Conservation (phyloP, 2,329 filamentous ascomycete genomes). For the Pseudogymnoascus sp. region DNA sequence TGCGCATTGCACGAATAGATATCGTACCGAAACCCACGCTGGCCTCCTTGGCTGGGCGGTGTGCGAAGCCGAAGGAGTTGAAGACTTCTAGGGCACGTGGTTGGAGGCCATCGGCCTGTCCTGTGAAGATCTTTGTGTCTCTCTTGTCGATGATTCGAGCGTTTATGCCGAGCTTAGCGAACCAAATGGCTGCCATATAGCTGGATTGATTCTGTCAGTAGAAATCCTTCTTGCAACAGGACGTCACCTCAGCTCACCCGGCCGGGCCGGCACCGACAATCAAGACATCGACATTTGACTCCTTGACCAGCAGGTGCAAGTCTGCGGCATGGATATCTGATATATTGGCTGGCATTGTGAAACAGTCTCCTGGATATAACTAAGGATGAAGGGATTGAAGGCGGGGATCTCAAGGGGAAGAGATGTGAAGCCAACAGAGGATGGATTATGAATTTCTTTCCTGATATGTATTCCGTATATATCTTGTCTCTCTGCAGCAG, state of each 20-base stretch:
- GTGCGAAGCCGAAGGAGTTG: slow-evolving; percentile 49
- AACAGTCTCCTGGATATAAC: no score
- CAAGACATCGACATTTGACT: slow-evolving; percentile 35
- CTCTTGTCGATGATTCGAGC: not conserved
- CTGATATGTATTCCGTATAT: no score
- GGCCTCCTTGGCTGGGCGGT: no score
- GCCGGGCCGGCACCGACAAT: slow-evolving; percentile 43
- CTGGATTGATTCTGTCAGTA: slow-evolving; percentile 18
- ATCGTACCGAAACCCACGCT: no score
- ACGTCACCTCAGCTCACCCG: slow-evolving; percentile 19
- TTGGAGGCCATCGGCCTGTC: slow-evolving; percentile 47
- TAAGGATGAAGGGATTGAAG: slow-evolving; percentile 7
- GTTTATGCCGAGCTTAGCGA: slow-evolving; percentile 43
- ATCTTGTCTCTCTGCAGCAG: no score
- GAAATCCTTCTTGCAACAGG: no score
- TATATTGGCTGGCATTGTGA: no score
- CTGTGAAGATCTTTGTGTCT: slow-evolving; percentile 7
- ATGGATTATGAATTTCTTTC: no score
- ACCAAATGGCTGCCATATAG: slow-evolving; percentile 46
- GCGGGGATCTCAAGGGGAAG: slow-evolving; percentile 1
- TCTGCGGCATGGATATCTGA: no score
- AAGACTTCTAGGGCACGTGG: slow-evolving; percentile 62
- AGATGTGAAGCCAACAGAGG: not conserved
- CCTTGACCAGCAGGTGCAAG: no score
- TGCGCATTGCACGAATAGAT: no score